Evolutionary conservation across 2,329 filamentous ascomycete species (phyloP).

Genomic region (Cladobotryum mycophilum): DNA sequence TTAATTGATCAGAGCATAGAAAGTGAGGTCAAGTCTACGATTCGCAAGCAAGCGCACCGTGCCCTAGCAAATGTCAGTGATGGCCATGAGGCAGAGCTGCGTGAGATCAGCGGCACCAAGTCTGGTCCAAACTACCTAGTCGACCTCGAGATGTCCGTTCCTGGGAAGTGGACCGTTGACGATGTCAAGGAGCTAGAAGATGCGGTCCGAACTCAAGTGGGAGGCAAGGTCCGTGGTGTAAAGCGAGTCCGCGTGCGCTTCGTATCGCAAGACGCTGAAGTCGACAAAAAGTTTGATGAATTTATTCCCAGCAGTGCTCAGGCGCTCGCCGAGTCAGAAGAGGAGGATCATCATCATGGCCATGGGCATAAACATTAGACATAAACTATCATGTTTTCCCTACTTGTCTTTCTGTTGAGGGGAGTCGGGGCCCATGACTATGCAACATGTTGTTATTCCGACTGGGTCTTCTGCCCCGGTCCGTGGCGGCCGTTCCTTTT

Average conservation of each 20-base stretch:
- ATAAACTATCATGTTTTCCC: slow-evolving; percentile 7
- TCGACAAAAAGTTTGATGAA: slow-evolving; percentile 64
- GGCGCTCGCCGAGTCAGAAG: slow-evolving; percentile 47
- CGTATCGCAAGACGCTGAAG: slow-evolving; percentile 57
- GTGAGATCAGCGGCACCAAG: slow-evolving; percentile 83
- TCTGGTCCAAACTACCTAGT: slow-evolving; percentile 94
- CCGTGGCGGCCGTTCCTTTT: too few species aligned
- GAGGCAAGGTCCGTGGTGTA: slow-evolving; percentile 73
- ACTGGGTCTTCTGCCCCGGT: too few species aligned
- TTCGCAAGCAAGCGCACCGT: slow-evolving; percentile 59
- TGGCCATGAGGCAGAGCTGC: slow-evolving; percentile 59
- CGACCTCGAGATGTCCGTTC: slow-evolving; percentile 80
- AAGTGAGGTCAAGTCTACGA: slow-evolving; percentile 67
- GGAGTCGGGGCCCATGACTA: too few species aligned
- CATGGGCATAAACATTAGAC: slow-evolving; percentile 25
- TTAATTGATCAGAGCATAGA: slow-evolving; percentile 89
- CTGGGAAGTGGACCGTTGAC: slow-evolving; percentile 67
- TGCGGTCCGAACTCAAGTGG: slow-evolving; percentile 64
- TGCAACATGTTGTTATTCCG: too few species aligned
- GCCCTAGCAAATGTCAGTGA: slow-evolving; percentile 50
- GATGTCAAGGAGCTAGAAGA: slow-evolving; percentile 67
- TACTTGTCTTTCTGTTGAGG: too few species aligned
- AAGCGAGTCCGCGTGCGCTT: slow-evolving; percentile 81
- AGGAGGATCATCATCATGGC: slow-evolving; percentile 32
- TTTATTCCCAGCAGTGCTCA: slow-evolving; percentile 64